Conservation (phyloP, 805 yeast species). For the Yarrowia sp. region DNA sequence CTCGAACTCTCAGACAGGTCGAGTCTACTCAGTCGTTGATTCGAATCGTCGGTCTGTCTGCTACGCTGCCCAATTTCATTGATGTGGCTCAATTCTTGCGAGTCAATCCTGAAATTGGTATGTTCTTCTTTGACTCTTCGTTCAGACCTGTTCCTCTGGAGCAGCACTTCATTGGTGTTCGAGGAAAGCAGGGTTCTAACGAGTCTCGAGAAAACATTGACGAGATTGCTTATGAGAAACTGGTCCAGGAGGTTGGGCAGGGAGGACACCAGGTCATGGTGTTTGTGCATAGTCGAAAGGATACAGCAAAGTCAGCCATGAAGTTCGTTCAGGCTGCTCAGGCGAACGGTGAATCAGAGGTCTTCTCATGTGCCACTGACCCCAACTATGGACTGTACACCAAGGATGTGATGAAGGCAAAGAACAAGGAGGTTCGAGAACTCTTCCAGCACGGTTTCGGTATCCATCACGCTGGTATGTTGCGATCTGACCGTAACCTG, state of each 20-base stretch:
- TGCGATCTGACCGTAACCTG: slow-evolving; percentile 85
- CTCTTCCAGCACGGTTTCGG: slow-evolving; percentile 85
- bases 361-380: slow-evolving; percentile 64
- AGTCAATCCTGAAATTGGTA: slow-evolving; percentile 88
- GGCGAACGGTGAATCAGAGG: slow-evolving; percentile 60
- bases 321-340: slow-evolving; percentile 73
- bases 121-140: slow-evolving; percentile 92
- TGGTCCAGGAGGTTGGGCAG: slow-evolving; percentile 65
- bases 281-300: slow-evolving; percentile 94
- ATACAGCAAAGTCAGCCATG: slow-evolving; percentile 83
- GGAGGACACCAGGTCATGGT: slow-evolving; percentile 90
- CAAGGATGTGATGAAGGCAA: slow-evolving; percentile 72
- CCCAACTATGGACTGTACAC: slow-evolving; percentile 48
- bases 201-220: slow-evolving; percentile 76
- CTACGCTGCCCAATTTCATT: slow-evolving; percentile 87
- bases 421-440: slow-evolving; percentile 81
- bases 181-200: slow-evolving; percentile 81
- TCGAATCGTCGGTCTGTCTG: slow-evolving; percentile 91
- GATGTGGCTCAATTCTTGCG: slow-evolving; percentile 91
- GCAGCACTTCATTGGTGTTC: slow-evolving; percentile 85
- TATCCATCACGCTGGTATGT: slow-evolving; percentile 96
- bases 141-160: slow-evolving; percentile 93
- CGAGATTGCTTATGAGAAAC: slow-evolving; percentile 74
- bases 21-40: slow-evolving; percentile 94
- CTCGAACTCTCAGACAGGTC: slow-evolving; percentile 92